Conservation (phyloP, 2,329 filamentous ascomycete genomes). For the Fusarium guadeloupense region DNA sequence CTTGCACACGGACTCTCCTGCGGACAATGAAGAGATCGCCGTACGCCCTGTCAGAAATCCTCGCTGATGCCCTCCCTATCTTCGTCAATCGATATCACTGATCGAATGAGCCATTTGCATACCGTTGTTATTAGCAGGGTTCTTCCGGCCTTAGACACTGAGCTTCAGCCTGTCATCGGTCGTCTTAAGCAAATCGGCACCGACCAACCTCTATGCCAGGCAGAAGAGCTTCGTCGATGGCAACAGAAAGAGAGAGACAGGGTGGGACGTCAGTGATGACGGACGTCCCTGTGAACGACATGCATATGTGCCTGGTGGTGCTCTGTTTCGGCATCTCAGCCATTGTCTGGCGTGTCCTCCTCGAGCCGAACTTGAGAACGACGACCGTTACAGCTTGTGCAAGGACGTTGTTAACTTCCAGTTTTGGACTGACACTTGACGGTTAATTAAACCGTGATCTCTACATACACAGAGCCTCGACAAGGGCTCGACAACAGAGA, state of each 20-base stretch:
- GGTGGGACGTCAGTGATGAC: constrained; percentile 37
- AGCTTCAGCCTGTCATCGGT: constrained; percentile 6
- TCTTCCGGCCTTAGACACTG: constrained; percentile 14
- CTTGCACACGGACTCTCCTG: constrained; percentile 40
- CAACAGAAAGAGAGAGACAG: constrained; percentile 16
- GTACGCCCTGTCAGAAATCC: constrained; percentile 23
- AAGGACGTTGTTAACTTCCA: constrained; percentile 24
- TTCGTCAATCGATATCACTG: constrained; percentile 32
- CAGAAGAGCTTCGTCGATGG: constrained; percentile 18
- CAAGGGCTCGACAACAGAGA: constrained; percentile 9
- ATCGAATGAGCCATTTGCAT: constrained; percentile 34
- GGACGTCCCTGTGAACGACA: constrained; percentile 16
- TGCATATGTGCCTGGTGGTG: constrained; percentile 28
- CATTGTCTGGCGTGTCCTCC: constrained; percentile 19
- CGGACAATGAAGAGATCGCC: constrained; percentile 38
- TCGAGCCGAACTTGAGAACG: constrained; percentile 19
- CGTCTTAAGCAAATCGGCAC: constrained; percentile 28
- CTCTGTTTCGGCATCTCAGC: constrained; percentile 28
- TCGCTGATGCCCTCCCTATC: constrained; percentile 20
- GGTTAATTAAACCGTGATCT: constrained; percentile 9
- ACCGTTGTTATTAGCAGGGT: constrained; percentile 30
- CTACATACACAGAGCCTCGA: constrained; percentile 17
- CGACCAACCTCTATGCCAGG: constrained; percentile 33
- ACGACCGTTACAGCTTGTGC: constrained; percentile 29
- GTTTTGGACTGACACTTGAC: constrained; percentile 26